A percentile compares a stretch with the other conserved stretches of the same genome.
Conservation (phyloP, 805 yeast species). For the Metschnikowia lunata region DNA sequence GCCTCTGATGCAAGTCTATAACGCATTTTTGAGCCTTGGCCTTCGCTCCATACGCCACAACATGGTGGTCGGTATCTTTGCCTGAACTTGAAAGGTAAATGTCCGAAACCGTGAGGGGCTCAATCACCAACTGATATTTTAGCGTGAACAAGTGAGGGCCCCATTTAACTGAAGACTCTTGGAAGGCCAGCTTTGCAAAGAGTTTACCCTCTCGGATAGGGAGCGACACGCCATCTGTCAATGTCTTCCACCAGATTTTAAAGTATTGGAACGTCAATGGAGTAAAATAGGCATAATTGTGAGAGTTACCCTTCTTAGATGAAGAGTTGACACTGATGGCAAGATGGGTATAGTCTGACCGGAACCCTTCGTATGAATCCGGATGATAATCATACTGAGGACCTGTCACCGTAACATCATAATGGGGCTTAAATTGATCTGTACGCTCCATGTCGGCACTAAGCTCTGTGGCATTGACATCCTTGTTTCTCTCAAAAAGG, state of each 20-base stretch:
- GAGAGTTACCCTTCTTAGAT: constrained; percentile 26
- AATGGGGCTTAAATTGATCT: constrained; percentile 53
- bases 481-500: constrained; percentile 60
- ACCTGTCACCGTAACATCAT: constrained; percentile 54
- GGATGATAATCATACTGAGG: constrained; percentile 55
- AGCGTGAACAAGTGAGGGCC: constrained; percentile 39
- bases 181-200: constrained; percentile 18
- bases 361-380: constrained; percentile 75
- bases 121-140: constrained; percentile 38
- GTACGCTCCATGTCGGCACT: constrained; percentile 43
- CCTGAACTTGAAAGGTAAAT: constrained; percentile 28
- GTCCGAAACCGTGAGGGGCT: constrained; percentile 38
- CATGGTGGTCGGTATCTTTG: constrained; percentile 19
- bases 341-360: constrained; percentile 76
- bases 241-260: constrained; percentile 40
- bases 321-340: constrained; percentile 37
- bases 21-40: constrained; percentile 30
- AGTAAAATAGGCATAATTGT: constrained; percentile 35
- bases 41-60: constrained; percentile 38
- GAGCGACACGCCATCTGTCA: constrained; percentile 28
- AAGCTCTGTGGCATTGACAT: constrained; percentile 24
- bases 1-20: constrained; percentile 39
- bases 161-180: constrained; percentile 29
- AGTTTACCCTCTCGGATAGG: constrained; percentile 36
- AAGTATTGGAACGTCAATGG: constrained; percentile 38